Evolutionary conservation across 305 asterid species (phyloP), one percentile per base, ranked within the genome.

Genomic region (Fraxinus greggii): DNA sequence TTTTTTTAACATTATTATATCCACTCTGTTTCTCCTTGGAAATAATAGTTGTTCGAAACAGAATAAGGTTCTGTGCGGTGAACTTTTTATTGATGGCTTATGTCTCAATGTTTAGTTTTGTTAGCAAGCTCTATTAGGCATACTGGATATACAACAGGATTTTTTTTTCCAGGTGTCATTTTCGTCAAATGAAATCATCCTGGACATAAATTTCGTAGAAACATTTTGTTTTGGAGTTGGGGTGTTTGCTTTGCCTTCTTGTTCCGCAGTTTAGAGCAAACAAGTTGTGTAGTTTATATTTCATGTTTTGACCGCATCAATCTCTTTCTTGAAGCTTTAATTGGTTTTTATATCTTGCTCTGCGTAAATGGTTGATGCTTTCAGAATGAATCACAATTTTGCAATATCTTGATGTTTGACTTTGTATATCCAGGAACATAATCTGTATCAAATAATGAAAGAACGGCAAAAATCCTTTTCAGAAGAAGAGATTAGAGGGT

Each of bases 401-500:
- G 23, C 21, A 40, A 17, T 70, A 51, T 84, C 80, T 84, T 81
- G 75, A 84, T 32, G 17, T 7, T 79, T 75, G 72, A 80, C 35
- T 40, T 76, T 74, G 17, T 83, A 59, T 79, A 69, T 85, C 78
- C 88, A 96, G 99, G 99, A 94, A 86, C 88, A 80, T 78, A 96
- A 94, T 85, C 80, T 96, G 79, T 96, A 94, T 88, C 98, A 96
- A 86, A 86, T 88, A 86, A 96, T 93, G 95, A 96, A 88, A 86
- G 92, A 90, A 56, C 90, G 86, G 80, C 89, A 90, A 85, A 85
- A 85, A 80, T 90, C 97, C 56, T 89, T 94, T 78, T 84, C 93
- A 32, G 99, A 93, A 84, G 98, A 88, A 82, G 97, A 95, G 84
- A 92, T 95, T 79, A 92, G 97, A 65, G 90, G 88, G 69, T 87